Base-by-base conservation (phyloP, 176 grass and related monocot species). In the Aegilops tauschii region DNA sequence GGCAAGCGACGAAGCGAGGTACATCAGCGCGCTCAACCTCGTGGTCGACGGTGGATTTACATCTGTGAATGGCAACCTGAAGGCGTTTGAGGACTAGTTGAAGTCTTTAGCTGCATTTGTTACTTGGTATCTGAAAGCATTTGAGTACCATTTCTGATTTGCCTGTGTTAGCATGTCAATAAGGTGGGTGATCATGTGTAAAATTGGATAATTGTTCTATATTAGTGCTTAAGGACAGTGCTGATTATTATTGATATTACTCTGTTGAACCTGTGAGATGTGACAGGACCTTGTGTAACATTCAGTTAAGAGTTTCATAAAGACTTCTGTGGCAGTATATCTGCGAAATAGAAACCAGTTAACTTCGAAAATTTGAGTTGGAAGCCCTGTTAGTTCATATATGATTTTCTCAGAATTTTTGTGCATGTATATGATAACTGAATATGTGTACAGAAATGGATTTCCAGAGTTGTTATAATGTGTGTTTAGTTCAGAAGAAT, bases 1-100 rank as follows among this genome's bases (percentile, higher is more conserved):
- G 89, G 94, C 94, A 1, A 97, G 94, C 37, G 92, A 97, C 11
- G 90, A 97, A 27, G 89, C 90, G 0, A 92, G 78, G 86, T 94
- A 94, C 75, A 34, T 97, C 23, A 94, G 85, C 56, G 94, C 87
- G 21, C 88, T 92, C 29, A 97, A 97, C 86, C 90, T 94, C 30
- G 49, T 84, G 16, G 86, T 97, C 18, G 90, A 97, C 49, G 94
- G 94, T 2, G 92, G 92, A 0, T 62, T 92, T 40, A 90, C 89
- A 0, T 56, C 75, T 2, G 70, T 92, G 5, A 97, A 97, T 61
- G 21, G 12, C 59, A 36, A 29, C 20, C 67, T 94, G 44, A 69
- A 13, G 17, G 2, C 87, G 37, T 97, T 97, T 32, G 92, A 94
- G 1, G 84, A 90, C 0, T 87, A 86, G 79, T 65, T n/a, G 13